Evolutionary conservation across 805 yeast genomes (phyloP), one percentile per base, ranked within the genome.

Genomic region (Millerozyma miso): DNA sequence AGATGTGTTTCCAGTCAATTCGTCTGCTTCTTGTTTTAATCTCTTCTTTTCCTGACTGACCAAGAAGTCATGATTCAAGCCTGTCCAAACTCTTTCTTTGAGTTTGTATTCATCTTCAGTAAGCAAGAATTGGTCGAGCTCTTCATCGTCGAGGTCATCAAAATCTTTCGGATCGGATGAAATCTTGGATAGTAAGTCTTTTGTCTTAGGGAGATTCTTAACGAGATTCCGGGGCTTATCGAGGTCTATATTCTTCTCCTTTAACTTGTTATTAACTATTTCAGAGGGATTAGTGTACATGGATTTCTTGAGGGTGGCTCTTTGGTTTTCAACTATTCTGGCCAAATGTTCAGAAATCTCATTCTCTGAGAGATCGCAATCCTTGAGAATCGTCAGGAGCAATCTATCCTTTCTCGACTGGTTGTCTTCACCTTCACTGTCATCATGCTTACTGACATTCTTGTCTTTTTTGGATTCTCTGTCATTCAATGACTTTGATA

Each of bases 71-170:
- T 85, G 86, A 62, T 95, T 90, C 33, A 88, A 72, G 2, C 93
- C 90, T 41, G 85, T 81, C 98, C 99, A 93, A 3, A 90, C 79
- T 46, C 85, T 74, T 51, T 88, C 90, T 60, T 91, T 93, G 49
- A 83, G 59, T 43, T 67, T 73, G 8, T 82, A 74, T 48, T 90
- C 97, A 39, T 83, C 88, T 41, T 76, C 81, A 2, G 77, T 73
- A 38, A 93, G 69, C 35, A 87, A 56, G 29, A 81, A 72, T 0
- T 68, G 65, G 3, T 79, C 80, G 10, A 88, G 70, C 51, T 88
- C 96, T 12, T 81, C 91, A 56, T 89, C 97, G 4, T 84, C 84
- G 53, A 88, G 96, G 38, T 59, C 63, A 6, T 81, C 80, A 36
- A 84, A 69, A 39, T 80, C 70, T 1, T 76, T 83, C 1, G 79